These are phyloP conservation scores for Neonectria coccinea DNA, from an alignment of 2,329 filamentous ascomycete species.

Conservation along the genomic window DNA sequence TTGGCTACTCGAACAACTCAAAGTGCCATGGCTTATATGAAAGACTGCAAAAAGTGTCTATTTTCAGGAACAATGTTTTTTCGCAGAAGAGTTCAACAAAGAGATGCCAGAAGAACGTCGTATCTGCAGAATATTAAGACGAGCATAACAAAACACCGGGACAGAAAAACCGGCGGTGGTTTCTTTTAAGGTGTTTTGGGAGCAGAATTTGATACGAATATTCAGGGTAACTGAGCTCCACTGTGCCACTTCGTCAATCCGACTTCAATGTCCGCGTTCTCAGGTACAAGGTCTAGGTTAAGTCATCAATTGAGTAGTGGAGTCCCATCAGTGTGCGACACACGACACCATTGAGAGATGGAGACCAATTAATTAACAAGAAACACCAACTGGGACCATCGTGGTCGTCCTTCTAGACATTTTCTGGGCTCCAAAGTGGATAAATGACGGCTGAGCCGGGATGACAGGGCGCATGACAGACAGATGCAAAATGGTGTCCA, in stretches of 20 bases:
- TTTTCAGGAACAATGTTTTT: neutral
- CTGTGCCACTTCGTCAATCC: no score
- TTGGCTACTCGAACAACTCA: neutral
- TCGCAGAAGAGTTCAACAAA: no score
- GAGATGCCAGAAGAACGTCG: no score
- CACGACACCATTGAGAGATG: neutral
- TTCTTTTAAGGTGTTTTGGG: neutral
- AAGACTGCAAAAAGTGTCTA: neutral
- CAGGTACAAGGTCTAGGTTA: no score
- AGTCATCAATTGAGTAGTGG: no score
- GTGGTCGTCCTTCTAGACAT: neutral
- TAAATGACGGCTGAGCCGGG: constrained; percentile 3
- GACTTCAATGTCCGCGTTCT: no score
- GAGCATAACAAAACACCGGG: neutral
- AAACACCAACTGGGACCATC: neutral
- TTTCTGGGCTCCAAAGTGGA: neutral
- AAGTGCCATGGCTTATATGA: neutral
- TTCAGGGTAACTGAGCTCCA: no score
- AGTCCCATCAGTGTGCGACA: no score
- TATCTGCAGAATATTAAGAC: neutral
- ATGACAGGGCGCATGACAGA: constrained; percentile 15
- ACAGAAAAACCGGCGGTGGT: neutral
- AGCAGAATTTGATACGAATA: no score
- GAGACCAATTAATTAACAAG: neutral
- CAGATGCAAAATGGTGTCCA: constrained; percentile 9